Percentiles rank a stretch among this genome's conserved stretches.
These are phyloP conservation scores for Plenodomus tracheiphilus DNA, from an alignment of 2,329 filamentous ascomycete genomes.

Conservation along the genomic window DNA sequence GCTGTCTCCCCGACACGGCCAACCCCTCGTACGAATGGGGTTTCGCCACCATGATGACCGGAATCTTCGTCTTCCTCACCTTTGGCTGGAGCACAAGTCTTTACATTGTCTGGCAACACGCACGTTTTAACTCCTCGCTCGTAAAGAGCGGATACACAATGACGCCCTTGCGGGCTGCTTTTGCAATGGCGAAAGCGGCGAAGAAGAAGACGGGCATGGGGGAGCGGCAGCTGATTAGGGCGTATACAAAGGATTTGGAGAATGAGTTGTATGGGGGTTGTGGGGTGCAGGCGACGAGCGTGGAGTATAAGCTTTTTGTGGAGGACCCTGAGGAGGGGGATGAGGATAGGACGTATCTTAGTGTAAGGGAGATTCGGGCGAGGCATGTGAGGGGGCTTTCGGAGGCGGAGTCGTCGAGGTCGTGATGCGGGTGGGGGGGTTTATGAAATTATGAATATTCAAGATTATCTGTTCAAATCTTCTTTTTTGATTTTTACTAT, in stretches of 20 bases:
- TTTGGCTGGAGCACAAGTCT: conserved; percentile 36
- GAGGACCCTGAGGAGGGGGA: conserved; percentile 5
- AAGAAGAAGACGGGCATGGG: conserved; percentile 24
- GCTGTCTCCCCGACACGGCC: conserved; percentile 34
- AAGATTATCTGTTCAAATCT: too few species aligned
- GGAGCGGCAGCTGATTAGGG: conserved; percentile 19
- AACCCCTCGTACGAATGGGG: conserved; percentile 41
- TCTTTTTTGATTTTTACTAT: too few species aligned
- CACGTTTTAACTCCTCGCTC: conserved; percentile 30
- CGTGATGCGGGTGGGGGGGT: too few species aligned
- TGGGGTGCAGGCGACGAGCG: conserved; percentile 13
- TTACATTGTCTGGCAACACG: conserved; percentile 43
- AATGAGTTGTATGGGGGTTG: conserved; percentile 21
- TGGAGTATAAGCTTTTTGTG: conserved; percentile 17
- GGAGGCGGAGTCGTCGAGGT: background rate
- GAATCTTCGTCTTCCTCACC: conserved; percentile 36
- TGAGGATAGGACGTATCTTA: background rate
- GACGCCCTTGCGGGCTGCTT: conserved; percentile 37
- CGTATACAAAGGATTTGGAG: conserved; percentile 18
- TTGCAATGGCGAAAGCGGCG: conserved; percentile 30
- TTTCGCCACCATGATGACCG: conserved; percentile 41
- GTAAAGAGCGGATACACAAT: conserved; percentile 33
- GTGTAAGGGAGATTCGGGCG: background rate
- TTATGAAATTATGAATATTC: too few species aligned
- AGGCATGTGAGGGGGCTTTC: background rate